Base-by-base conservation (phyloP, 2,329 filamentous ascomycete genomes). In the Ceratocystis cubensis region DNA sequence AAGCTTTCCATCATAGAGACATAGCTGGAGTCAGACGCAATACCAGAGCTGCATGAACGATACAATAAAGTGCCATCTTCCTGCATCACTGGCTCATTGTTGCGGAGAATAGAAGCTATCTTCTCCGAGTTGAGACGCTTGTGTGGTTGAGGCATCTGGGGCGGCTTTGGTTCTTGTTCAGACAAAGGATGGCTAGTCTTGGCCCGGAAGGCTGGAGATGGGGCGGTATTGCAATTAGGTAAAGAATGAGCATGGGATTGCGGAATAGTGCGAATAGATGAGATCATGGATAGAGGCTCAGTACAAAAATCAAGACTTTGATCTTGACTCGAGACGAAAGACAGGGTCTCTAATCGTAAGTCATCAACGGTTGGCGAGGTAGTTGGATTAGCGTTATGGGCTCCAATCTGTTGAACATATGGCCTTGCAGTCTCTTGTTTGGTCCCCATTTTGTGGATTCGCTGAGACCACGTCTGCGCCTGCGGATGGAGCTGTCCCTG, bases 1-100 rank as follows among this genome's bases (percentile, higher is more conserved):
- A 63, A 45, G 44, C 61, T 50, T 46, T 46, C 46, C 56, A 59
- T 59, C 56, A 59, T 59, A 3, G 56, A 37, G 56, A 59, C 33
- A 30, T 59, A 59, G 13, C 5, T 37, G 15, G 56, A 5, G 33
- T 37, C 56, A 17, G 56, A 4, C 30, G 56, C 15, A 30, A 37
- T 33, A 8, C n/a, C 17, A 8, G 30, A 8, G 30, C 15, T 59
- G 56, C 56, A 33, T 10, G 7, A 5, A 15, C 30, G 56, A 17
- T 37, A 59, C 8, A 30, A 37, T 3, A 37, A 3, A n/a, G 25
- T 59, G 28, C 17, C 56, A n/a, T 37, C n/a, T 59, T 22, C 28
- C 30, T 5, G 56, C 7, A 3, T 7, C 5, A n/a, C n/a, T 5
- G 56, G 30, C 56, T 37, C 13, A 10, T 59, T 59, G 8, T 17